These are phyloP conservation scores for Cytospora piceicola DNA, from an alignment of 2,329 filamentous ascomycete genomes.

Conservation along the genomic window DNA sequence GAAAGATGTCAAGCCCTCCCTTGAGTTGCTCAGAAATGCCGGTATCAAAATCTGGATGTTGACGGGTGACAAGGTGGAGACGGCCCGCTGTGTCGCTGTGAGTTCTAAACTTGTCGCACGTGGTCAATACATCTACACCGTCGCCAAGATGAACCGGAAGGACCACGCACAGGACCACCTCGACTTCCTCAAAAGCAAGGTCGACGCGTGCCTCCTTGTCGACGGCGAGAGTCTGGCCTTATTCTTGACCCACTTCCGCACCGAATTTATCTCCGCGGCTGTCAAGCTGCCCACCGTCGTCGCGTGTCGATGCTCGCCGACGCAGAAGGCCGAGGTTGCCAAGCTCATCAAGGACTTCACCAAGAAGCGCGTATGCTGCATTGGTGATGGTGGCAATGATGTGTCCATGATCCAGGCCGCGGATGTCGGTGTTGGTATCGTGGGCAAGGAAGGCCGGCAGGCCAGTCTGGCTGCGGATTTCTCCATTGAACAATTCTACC, in stretches of 20 bases:
- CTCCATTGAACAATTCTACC: conserved; percentile 91
- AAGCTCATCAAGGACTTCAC: conserved; percentile 88
- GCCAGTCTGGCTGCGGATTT: conserved; percentile 95
- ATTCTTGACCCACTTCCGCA: conserved; percentile 80
- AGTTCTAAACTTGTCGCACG: conserved; percentile 91
- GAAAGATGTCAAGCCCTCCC: conserved; percentile 89
- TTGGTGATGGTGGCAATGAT: conserved; percentile 97
- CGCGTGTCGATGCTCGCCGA: conserved; percentile 94
- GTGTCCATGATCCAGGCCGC: conserved; percentile 99
- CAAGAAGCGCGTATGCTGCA: conserved; percentile 94
- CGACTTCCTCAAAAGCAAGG: conserved; percentile 85
- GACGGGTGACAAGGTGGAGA: conserved; percentile 98
- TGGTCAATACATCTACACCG: conserved; percentile 94
- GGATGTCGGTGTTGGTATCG: conserved; percentile 96
- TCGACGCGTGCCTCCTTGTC: conserved; percentile 85
- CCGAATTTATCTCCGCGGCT: conserved; percentile 85
- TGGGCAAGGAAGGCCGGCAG: conserved; percentile 95
- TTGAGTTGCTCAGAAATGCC: conserved; percentile 93
- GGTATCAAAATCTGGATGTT: conserved; percentile 99
- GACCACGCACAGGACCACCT: conserved; percentile 86
- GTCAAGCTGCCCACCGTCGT: conserved; percentile 90
- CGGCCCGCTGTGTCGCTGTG: conserved; percentile 92
- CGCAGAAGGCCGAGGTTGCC: conserved; percentile 94
- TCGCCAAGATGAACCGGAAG: conserved; percentile 82
- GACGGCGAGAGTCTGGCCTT: conserved; percentile 89